Conservation (phyloP, 257 asterid genomes). For the Apocynum venetum region DNA sequence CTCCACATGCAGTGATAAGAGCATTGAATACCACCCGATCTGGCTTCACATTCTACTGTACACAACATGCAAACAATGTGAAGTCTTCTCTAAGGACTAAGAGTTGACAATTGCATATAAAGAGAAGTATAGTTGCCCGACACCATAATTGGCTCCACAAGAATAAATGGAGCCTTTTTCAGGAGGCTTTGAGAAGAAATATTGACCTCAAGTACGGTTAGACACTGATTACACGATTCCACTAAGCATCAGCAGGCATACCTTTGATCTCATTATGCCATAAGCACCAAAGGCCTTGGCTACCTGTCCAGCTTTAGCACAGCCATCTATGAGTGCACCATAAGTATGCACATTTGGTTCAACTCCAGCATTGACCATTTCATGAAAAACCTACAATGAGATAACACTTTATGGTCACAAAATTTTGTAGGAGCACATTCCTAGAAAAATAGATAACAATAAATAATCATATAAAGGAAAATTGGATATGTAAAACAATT, state of each 20-base stretch:
- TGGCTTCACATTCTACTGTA: slow-evolving; percentile 91
- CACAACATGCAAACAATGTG: slow-evolving; percentile 38
- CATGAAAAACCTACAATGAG: slow-evolving; percentile 78
- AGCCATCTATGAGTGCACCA: slow-evolving; percentile 95
- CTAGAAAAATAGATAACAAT: neutral
- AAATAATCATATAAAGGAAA: neutral
- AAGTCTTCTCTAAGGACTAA: slow-evolving; percentile 22
- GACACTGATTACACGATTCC: neutral
- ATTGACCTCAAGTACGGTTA: neutral
- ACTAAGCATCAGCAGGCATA: slow-evolving; percentile 28
- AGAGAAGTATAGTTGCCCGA: neutral
- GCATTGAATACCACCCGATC: slow-evolving; percentile 98
- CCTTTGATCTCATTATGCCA: slow-evolving; percentile 96
- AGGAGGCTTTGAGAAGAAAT: slow-evolving; percentile 10
- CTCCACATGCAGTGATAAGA: slow-evolving; percentile 98
- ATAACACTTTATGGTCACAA: slow-evolving; percentile 11
- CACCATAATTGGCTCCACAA: neutral
- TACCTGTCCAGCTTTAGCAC: slow-evolving; percentile 98
- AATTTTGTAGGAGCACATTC: neutral
- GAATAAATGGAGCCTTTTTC: neutral
- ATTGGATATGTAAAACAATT: neutral
- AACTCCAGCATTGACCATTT: slow-evolving; percentile 95
- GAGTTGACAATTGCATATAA: neutral
- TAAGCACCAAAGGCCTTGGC: slow-evolving; percentile 99
- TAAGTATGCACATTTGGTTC: slow-evolving; percentile 95